These are phyloP conservation scores for Actinidia arguta DNA, from an alignment of 179 eudicot genomes.

Conservation along the genomic window DNA sequence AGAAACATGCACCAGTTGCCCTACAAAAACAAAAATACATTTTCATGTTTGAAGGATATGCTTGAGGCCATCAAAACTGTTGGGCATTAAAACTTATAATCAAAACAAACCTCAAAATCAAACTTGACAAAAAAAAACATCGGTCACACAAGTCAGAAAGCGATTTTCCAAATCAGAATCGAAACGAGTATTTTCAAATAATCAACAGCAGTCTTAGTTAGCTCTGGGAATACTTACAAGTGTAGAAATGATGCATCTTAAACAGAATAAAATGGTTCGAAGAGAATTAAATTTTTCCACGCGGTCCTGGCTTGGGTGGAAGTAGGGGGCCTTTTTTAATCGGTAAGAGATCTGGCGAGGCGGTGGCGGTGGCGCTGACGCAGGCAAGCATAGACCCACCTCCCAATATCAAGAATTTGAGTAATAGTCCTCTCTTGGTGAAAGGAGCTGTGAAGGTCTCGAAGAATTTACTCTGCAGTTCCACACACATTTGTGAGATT, in stretches of 20 bases:
- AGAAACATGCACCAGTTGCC: neutral
- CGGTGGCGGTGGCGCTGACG: conserved; percentile 71
- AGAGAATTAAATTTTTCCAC: conserved; percentile 78
- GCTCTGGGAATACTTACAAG: conserved; percentile 47
- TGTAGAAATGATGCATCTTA: conserved; percentile 24
- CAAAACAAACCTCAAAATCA: neutral
- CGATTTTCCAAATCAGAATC: neutral
- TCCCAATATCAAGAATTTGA: conserved; percentile 91
- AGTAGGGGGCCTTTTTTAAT: conserved; percentile 96
- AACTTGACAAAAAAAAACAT: neutral
- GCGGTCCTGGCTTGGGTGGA: conserved; percentile 94
- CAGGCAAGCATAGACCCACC: conserved; percentile 87
- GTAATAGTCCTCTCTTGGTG: conserved; percentile 97
- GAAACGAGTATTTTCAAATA: neutral
- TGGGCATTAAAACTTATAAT: neutral
- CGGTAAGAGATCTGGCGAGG: conserved; percentile 79
- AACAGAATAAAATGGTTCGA: conserved; percentile 18
- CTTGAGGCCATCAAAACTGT: neutral
- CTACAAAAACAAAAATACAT: neutral
- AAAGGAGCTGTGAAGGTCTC: conserved; percentile 99
- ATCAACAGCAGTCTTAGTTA: conserved; percentile 6
- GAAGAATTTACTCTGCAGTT: conserved; percentile 96
- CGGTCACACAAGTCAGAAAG: conserved; percentile 1
- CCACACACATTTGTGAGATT: neutral
- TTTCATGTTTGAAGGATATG: neutral